phyloP scores from a whole-genome alignment of 805 yeast species.

The Nakazawaea ishiwadae region DNA sequence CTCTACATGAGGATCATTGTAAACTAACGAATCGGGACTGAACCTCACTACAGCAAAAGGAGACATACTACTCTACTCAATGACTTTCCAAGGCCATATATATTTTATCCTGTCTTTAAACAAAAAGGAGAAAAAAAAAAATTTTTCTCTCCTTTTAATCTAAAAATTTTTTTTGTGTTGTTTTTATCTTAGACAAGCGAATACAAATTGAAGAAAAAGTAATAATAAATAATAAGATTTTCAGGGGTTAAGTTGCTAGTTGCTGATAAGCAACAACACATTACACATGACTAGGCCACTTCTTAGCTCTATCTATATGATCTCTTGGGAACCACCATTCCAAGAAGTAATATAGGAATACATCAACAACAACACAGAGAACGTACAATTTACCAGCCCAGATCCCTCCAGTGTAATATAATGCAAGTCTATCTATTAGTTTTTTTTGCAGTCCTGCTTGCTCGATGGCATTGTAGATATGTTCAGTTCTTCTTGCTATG shows the following conservation, averaged over 20 bases:
- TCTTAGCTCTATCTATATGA: slow-evolving; percentile 66
- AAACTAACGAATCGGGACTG: slow-evolving; percentile 54
- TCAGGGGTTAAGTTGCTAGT: too few species aligned
- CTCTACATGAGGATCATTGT: slow-evolving; percentile 47
- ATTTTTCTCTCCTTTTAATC: too few species aligned
- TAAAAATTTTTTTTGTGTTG: too few species aligned
- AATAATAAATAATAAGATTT: too few species aligned
- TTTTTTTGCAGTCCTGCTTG: slow-evolving; percentile 23
- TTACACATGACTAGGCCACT: too few species aligned
- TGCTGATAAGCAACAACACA: too few species aligned
- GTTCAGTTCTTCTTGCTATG: slow-evolving; percentile 81
- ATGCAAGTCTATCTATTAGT: slow-evolving; percentile 50
- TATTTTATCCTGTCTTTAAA: too few species aligned
- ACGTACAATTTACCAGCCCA: slow-evolving; percentile 87
- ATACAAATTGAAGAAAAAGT: too few species aligned
- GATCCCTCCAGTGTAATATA: slow-evolving; percentile 65
- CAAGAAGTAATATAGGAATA: slow-evolving; percentile 54
- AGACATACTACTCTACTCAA: too few species aligned
- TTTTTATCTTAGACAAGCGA: too few species aligned
- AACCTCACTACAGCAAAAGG: slow-evolving; percentile 18
- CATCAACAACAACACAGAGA: slow-evolving; percentile 76
- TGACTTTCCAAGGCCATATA: too few species aligned
- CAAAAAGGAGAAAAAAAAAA: too few species aligned
- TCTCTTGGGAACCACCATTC: slow-evolving; percentile 68
- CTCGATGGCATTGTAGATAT: slow-evolving; percentile 58